phyloP scores from a whole-genome alignment of 2,329 filamentous ascomycete genomes.

The Purpureocillium lavendulum region DNA sequence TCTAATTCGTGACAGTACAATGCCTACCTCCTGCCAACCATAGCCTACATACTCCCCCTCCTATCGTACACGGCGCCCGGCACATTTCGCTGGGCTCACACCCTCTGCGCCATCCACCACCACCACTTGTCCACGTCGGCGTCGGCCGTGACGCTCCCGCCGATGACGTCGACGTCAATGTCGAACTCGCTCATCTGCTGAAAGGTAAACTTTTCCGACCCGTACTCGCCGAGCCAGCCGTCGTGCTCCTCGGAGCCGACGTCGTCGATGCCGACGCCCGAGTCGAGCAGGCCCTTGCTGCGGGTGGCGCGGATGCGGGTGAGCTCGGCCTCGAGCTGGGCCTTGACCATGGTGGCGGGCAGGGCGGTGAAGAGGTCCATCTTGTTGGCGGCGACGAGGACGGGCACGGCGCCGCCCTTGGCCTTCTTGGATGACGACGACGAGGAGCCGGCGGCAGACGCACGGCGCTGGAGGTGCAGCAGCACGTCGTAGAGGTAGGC shows the following conservation, averaged over 20 bases:
- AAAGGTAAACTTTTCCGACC: conserved; percentile 71
- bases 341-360: conserved; percentile 67
- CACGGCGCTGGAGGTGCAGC: conserved; percentile 70
- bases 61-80: too few species aligned
- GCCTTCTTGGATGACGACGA: conserved; percentile 19
- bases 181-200: conserved; percentile 76
- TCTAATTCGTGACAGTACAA: too few species aligned
- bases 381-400: conserved; percentile 91
- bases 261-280: conserved; percentile 61
- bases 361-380: conserved; percentile 90
- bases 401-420: conserved; percentile 42
- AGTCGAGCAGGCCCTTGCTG: conserved; percentile 75
- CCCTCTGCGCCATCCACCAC: conserved; percentile 74
- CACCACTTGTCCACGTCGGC: conserved; percentile 80
- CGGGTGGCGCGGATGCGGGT: conserved; percentile 67
- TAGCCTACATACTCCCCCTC: too few species aligned
- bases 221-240: conserved; percentile 75
- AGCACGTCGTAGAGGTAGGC: conserved; percentile 84
- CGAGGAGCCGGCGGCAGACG: conserved; percentile 21
- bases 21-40: too few species aligned
- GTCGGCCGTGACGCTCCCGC: conserved; percentile 62
- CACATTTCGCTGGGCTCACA: conserved; percentile 32
- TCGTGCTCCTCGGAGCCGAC: conserved; percentile 63
- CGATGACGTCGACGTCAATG: conserved; percentile 66
- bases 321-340: conserved; percentile 72